phyloP scores from a whole-genome alignment of 768 basidiomycete genomes.

The Exidia glandulosa region DNA sequence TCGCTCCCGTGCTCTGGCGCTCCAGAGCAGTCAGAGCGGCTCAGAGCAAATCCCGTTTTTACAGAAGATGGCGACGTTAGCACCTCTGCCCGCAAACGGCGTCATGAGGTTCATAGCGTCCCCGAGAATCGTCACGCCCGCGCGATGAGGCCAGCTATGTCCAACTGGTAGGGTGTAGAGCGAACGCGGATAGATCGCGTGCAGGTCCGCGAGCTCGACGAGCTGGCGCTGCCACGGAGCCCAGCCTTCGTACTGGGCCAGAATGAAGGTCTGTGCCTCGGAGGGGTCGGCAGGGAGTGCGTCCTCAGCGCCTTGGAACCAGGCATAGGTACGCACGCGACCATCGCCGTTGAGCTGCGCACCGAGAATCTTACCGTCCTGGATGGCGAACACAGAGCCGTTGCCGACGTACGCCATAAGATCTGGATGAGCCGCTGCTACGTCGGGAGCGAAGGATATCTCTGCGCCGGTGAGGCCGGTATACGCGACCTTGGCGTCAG shows the following conservation, averaged over 20 bases:
- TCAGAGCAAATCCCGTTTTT: too few species aligned
- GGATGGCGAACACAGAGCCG: slow-evolving; percentile 7
- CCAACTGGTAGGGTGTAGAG: slow-evolving; percentile 5
- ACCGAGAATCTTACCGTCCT: slow-evolving; percentile 10
- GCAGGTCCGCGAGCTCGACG: slow-evolving; percentile 10
- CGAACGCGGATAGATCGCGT: slow-evolving; percentile 1
- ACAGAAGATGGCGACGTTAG: slow-evolving; percentile 14
- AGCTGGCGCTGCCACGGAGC: slow-evolving; percentile 4
- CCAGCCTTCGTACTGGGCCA: slow-evolving; percentile 10
- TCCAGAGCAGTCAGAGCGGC: too few species aligned
- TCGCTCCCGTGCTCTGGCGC: too few species aligned
- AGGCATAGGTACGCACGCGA: slow-evolving; percentile 10
- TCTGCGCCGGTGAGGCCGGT: slow-evolving; percentile 14
- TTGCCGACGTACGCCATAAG: slow-evolving; percentile 5
- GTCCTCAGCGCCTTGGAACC: not conserved
- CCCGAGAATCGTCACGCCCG: slow-evolving; percentile 10
- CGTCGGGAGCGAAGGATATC: slow-evolving; percentile 5
- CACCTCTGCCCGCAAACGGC: slow-evolving; percentile 19
- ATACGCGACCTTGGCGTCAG: slow-evolving; percentile 9
- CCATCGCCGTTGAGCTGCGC: slow-evolving; percentile 15
- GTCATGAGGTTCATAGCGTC: slow-evolving; percentile 20
- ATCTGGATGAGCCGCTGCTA: slow-evolving; percentile 4
- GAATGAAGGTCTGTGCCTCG: not conserved
- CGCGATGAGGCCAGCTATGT: slow-evolving; percentile 1
- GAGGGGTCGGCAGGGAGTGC: slow-evolving; percentile 2